Percentiles rank a stretch among this genome's conserved stretches.
Evolutionary conservation across 768 basidiomycete species (phyloP).

Genomic region (Lentinula lateritia): DNA sequence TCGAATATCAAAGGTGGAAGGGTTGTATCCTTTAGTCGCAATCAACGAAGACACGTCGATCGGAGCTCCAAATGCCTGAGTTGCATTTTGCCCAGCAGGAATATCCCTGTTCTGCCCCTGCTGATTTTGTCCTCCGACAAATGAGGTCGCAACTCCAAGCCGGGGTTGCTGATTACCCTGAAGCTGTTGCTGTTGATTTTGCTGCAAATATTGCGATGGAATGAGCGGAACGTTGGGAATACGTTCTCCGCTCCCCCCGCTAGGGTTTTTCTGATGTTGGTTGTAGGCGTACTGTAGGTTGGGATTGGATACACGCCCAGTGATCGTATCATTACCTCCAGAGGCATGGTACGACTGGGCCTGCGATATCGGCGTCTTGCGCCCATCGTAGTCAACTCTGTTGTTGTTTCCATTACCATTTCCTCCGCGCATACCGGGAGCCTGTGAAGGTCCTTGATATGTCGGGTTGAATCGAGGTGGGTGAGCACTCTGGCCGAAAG

Average conservation of each 20-base stretch:
- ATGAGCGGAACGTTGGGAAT: slow-evolving; percentile 70
- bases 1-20: slow-evolving; percentile 73
- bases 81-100: slow-evolving; percentile 28
- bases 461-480: slow-evolving; percentile 67
- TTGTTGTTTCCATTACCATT: slow-evolving; percentile 32
- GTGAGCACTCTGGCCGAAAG: slow-evolving; percentile 49
- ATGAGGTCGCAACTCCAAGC: slow-evolving; percentile 30
- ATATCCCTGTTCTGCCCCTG: slow-evolving; percentile 16
- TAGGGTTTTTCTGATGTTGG: slow-evolving; percentile 26
- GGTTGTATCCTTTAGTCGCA: slow-evolving; percentile 88
- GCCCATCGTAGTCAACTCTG: slow-evolving; percentile 54
- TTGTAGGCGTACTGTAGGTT: slow-evolving; percentile 64
- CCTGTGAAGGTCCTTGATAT: slow-evolving; percentile 41
- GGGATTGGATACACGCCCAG: slow-evolving; percentile 58
- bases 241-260: slow-evolving; percentile 23
- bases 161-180: slow-evolving; percentile 30
- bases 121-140: slow-evolving; percentile 17
- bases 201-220: slow-evolving; percentile 68
- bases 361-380: slow-evolving; percentile 52
- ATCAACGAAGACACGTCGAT: slow-evolving; percentile 85
- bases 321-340: slow-evolving; percentile 42
- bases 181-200: slow-evolving; percentile 47
- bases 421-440: slow-evolving; percentile 34
- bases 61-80: slow-evolving; percentile 45
- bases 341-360: slow-evolving; percentile 35